A percentile compares a stretch with the other conserved stretches of the same genome.
These are phyloP conservation scores for Cercospora sojina DNA, from an alignment of 2,329 filamentous ascomycete genomes.

Conservation along the genomic window DNA sequence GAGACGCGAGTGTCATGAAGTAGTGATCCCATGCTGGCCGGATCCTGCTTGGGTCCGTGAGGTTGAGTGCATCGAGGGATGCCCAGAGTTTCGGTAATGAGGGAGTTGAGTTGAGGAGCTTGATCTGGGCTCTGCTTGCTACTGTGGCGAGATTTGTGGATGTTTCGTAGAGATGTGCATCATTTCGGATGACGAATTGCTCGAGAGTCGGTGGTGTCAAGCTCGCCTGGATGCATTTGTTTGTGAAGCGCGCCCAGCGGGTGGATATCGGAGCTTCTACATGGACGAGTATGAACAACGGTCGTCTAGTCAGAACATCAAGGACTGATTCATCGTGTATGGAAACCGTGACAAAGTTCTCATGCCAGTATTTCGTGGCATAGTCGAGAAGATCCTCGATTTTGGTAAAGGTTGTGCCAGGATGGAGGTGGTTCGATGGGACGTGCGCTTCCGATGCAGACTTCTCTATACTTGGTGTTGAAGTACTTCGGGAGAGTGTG, in stretches of 20 bases:
- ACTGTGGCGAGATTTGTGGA: conserved; percentile 68
- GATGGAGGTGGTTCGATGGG: conserved; percentile 29
- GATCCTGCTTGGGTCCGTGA: conserved; percentile 74
- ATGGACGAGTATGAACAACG: conserved; percentile 90
- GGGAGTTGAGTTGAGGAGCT: conserved; percentile 79
- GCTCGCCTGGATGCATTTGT: conserved; percentile 51
- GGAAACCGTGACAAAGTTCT: conserved; percentile 82
- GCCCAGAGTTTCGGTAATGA: conserved; percentile 69
- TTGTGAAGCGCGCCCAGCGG: conserved; percentile 76
- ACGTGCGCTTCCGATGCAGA: conserved; percentile 43
- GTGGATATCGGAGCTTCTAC: conserved; percentile 85
- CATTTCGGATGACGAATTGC: conserved; percentile 62
- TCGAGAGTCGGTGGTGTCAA: conserved; percentile 54
- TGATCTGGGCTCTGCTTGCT: conserved; percentile 77
- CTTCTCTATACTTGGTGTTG: conserved; percentile 45
- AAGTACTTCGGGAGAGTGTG: conserved; percentile 51
- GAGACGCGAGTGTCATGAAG: conserved; percentile 93
- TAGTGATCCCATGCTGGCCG: conserved; percentile 94
- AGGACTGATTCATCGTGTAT: conserved; percentile 71
- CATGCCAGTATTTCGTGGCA: conserved; percentile 79
- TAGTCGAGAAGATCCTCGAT: conserved; percentile 73
- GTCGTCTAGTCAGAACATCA: conserved; percentile 72
- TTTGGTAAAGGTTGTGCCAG: conserved; percentile 53
- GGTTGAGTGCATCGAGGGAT: conserved; percentile 70
- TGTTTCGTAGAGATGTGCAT: conserved; percentile 71